These are phyloP conservation scores for Dictyostelium capitatum DNA, from an alignment of 78 protist species.

Conservation along the genomic window DNA sequence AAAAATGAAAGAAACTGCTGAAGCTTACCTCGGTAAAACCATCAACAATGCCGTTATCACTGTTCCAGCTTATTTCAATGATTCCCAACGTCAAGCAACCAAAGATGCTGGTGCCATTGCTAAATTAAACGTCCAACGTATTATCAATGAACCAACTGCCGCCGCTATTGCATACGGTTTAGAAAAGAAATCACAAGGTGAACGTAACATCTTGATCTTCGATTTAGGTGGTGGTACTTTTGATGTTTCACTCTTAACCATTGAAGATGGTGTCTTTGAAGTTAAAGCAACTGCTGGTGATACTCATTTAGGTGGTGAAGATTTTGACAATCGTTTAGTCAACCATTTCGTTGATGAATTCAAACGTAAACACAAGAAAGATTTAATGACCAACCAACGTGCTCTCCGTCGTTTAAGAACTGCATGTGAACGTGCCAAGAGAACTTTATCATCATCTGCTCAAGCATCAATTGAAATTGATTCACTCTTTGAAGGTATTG, in stretches of 20 bases:
- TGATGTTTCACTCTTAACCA: conserved; percentile 96
- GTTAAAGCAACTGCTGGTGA: conserved; percentile 98
- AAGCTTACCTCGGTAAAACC: conserved; percentile 89
- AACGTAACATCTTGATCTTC: conserved; percentile 95
- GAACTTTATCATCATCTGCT: conserved; percentile 91
- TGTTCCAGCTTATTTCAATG: conserved; percentile 98
- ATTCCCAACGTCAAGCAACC: conserved; percentile 98
- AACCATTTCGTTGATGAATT: conserved; percentile 89
- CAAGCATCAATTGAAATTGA: conserved; percentile 94
- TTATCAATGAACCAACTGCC: conserved; percentile 99
- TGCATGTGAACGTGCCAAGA: conserved; percentile 96
- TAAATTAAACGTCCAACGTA: conserved; percentile 96
- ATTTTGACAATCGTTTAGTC: conserved; percentile 97
- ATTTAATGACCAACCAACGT: conserved; percentile 84
- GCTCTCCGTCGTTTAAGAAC: conserved; percentile 94
- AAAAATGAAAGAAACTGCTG: conserved; percentile 96
- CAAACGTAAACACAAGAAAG: conserved; percentile 87
- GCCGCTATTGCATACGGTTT: conserved; percentile 99
- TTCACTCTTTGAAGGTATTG: conserved; percentile 93
- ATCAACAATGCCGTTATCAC: conserved; percentile 94
- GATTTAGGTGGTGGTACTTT: conserved; percentile 99
- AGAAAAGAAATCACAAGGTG: conserved; percentile 92
- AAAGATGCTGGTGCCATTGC: conserved; percentile 97
- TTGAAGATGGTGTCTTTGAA: conserved; percentile 97
- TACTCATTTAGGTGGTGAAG: conserved; percentile 99